phyloP scores from a whole-genome alignment of 768 basidiomycete species.

The Tephrocybe rancida region DNA sequence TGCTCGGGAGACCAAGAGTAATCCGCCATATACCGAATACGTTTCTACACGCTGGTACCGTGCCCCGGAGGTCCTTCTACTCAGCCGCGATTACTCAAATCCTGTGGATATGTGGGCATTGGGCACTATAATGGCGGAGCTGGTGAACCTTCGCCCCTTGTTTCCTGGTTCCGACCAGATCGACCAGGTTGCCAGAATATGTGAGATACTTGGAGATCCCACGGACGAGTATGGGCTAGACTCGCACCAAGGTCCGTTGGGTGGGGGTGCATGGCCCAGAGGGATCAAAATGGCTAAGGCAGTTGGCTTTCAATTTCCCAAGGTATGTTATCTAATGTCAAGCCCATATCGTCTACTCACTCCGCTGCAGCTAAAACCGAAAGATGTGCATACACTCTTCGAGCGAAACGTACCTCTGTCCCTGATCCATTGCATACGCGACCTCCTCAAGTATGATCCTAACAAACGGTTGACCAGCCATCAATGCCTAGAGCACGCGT shows the following conservation, averaged over 20 bases:
- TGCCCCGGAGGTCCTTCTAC: constrained; percentile 93
- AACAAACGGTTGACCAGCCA: constrained; percentile 81
- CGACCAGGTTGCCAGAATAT: constrained; percentile 91
- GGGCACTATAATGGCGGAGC: constrained; percentile 97
- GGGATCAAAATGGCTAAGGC: constrained; percentile 87
- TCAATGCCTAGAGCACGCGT: constrained; percentile 87
- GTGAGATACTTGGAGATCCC: constrained; percentile 93
- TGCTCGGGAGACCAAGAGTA: constrained; percentile 84
- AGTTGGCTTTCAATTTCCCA: constrained; percentile 87
- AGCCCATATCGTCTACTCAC: constrained; percentile 8
- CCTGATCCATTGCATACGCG: constrained; percentile 89
- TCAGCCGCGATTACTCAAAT: constrained; percentile 91
- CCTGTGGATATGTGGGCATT: constrained; percentile 99
- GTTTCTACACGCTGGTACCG: constrained; percentile 99
- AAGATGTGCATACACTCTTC: constrained; percentile 73
- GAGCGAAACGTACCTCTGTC: constrained; percentile 76
- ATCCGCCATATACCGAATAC: constrained; percentile 97
- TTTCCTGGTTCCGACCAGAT: constrained; percentile 94
- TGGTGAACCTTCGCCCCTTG: constrained; percentile 91
- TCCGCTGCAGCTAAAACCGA: constrained; percentile 57
- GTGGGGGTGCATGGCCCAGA: constrained; percentile 86
- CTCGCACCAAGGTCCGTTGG: constrained; percentile 62
- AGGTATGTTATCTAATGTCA: constrained; percentile 52
- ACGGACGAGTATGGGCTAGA: constrained; percentile 81
- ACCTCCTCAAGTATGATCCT: constrained; percentile 92